A percentile compares a stretch with the other conserved stretches of the same genome.
phyloP scores from a whole-genome alignment of 2,329 filamentous ascomycete species.

The Trichoderma koningiopsis region DNA sequence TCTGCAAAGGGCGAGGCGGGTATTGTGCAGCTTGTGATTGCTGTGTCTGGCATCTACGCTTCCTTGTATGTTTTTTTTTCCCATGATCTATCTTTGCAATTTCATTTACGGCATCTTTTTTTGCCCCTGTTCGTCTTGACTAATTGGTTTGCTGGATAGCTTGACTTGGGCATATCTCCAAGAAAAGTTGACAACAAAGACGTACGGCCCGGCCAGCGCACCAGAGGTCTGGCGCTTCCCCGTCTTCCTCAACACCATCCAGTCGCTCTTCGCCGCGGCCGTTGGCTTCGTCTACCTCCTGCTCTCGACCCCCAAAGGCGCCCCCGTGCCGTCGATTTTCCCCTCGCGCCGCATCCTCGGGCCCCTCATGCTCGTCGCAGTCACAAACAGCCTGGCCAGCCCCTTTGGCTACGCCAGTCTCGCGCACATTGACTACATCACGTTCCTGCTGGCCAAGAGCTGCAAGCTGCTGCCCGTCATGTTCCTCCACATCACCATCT shows the following conservation, averaged over 20 bases:
- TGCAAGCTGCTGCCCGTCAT: constrained; percentile 99
- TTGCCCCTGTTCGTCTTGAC: neutral
- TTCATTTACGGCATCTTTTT: neutral
- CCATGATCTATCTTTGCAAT: neutral
- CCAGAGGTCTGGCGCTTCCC: constrained; percentile 88
- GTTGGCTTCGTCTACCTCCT: constrained; percentile 81
- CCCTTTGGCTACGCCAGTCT: constrained; percentile 94
- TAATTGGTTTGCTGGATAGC: constrained; percentile 41
- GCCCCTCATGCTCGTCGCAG: constrained; percentile 80
- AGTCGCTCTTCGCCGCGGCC: constrained; percentile 83
- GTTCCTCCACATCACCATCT: constrained; percentile 91
- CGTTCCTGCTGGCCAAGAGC: constrained; percentile 93
- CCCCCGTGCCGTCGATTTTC: constrained; percentile 66
- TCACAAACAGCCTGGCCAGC: constrained; percentile 87
- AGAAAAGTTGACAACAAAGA: constrained; percentile 94
- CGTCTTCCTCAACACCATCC: constrained; percentile 93
- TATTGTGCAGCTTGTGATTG: constrained; percentile 75
- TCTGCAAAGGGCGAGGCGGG: constrained; percentile 57
- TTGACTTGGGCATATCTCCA: constrained; percentile 95
- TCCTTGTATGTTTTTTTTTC: constrained; percentile 71
- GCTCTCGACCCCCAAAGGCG: constrained; percentile 56
- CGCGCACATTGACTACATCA: constrained; percentile 95
- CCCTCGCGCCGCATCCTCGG: constrained; percentile 73
- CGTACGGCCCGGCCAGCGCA: constrained; percentile 66
- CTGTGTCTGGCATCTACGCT: constrained; percentile 93